A percentile compares a stretch with the other conserved stretches of the same genome.
phyloP scores from a whole-genome alignment of 1,139 yeast species.

The Yamadazyma sp. region DNA sequence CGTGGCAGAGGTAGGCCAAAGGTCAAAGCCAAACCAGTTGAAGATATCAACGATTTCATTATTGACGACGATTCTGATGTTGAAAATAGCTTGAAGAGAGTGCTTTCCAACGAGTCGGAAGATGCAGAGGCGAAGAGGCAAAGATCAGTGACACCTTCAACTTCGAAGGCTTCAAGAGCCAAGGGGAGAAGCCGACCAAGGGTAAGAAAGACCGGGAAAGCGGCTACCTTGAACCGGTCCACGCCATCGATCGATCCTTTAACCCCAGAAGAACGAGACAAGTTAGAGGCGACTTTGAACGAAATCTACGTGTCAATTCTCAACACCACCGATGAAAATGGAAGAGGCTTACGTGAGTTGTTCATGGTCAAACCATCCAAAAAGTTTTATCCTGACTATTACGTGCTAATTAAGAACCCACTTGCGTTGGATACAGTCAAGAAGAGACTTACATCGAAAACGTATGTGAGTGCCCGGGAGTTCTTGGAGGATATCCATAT shows the following conservation, averaged over 20 bases:
- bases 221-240: conserved; percentile 28
- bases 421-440: conserved; percentile 71
- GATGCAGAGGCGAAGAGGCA: conserved; percentile 22
- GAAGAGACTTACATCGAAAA: conserved; percentile 54
- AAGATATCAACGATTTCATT: conserved; percentile 17
- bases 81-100: conserved; percentile 12
- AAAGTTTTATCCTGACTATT: conserved; percentile 82
- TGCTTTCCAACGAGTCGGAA: conserved; percentile 10
- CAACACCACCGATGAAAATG: conserved; percentile 44
- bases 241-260: conserved; percentile 43
- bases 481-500: conserved; percentile 70
- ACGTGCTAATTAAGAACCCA: conserved; percentile 75
- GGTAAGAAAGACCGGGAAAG: conserved; percentile 24
- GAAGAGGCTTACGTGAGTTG: conserved; percentile 52
- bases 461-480: conserved; percentile 58
- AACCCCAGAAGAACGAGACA: conserved; percentile 40
- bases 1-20: conserved; percentile 27
- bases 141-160: conserved; percentile 28
- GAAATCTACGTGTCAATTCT: conserved; percentile 46
- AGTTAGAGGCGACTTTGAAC: conserved; percentile 41
- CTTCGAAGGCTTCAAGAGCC: conserved; percentile 7
- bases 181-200: conserved; percentile 25
- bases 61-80: conserved; percentile 15
- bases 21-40: conserved; percentile 21
- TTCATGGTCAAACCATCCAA: conserved; percentile 71